Percentiles rank a stretch among this genome's conserved stretches.
phyloP scores from a whole-genome alignment of 2,329 filamentous ascomycete species.

The Ophiostoma novo-ulmi region DNA sequence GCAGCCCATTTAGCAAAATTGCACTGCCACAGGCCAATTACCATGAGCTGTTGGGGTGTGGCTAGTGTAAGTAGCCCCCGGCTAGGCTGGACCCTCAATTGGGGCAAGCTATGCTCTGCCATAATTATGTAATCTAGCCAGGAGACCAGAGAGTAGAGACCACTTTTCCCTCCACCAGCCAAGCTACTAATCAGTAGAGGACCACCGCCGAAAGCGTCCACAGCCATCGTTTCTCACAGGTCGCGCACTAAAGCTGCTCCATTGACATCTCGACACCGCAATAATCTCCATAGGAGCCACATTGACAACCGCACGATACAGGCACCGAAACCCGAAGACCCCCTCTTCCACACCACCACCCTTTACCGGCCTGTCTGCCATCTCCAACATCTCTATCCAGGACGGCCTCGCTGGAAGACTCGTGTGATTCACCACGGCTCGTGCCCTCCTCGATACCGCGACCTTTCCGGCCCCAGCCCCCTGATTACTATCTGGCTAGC shows the following conservation, averaged over 20 bases:
- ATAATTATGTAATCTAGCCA: neutral
- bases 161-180: conserved; percentile 19
- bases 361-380: neutral
- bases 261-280: conserved; percentile 12
- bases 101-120: neutral
- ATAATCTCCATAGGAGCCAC: conserved; percentile 15
- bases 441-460: neutral
- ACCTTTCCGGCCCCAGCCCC: neutral
- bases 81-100: neutral
- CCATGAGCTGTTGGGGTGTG: conserved; percentile 15
- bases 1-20: conserved; percentile 18
- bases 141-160: conserved; percentile 5
- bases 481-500: neutral
- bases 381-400: conserved; percentile 13
- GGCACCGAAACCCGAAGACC: neutral
- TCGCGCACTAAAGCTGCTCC: conserved; percentile 9
- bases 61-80: conserved; percentile 15
- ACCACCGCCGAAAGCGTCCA: conserved; percentile 4
- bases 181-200: neutral
- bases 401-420: neutral
- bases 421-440: neutral
- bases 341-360: neutral
- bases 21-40: conserved; percentile 20
- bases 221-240: conserved; percentile 12
- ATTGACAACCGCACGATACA: neutral